Percentiles rank a stretch among this genome's conserved stretches.
These are phyloP conservation scores for Amphichorda felina DNA, from an alignment of 2,329 filamentous ascomycete genomes.

Conservation along the genomic window DNA sequence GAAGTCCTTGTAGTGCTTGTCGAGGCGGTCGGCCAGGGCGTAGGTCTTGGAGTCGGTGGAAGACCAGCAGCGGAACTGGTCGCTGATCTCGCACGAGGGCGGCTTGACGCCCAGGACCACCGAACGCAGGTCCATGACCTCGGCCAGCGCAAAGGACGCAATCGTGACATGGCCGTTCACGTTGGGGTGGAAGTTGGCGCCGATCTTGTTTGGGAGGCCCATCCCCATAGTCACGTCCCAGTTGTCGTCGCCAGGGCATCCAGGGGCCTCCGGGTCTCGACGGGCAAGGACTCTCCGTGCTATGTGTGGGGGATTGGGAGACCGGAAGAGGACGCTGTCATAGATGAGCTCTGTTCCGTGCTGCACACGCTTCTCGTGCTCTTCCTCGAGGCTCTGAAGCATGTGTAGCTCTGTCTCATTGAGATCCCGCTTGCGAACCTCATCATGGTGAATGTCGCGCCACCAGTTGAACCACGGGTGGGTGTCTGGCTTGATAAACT, in stretches of 20 bases:
- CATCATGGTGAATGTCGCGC: background rate
- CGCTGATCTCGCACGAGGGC: conserved; percentile 6
- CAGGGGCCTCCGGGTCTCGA: conserved; percentile 11
- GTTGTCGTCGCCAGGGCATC: conserved; percentile 13
- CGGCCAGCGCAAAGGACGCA: conserved; percentile 13
- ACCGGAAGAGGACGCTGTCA: conserved; percentile 12
- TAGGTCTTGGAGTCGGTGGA: conserved; percentile 9
- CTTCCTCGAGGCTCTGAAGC: background rate
- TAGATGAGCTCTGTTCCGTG: too few species aligned
- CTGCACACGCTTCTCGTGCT: conserved; percentile 5
- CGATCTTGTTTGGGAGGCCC: conserved; percentile 16
- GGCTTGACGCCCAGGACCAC: conserved; percentile 7
- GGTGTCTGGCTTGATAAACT: conserved; percentile 13
- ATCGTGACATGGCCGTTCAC: conserved; percentile 13
- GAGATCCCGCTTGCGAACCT: background rate
- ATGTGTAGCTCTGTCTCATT: too few species aligned
- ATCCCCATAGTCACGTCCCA: conserved; percentile 7
- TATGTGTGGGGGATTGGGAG: conserved; percentile 6
- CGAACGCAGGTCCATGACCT: conserved; percentile 8
- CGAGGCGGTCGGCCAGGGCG: conserved; percentile 9
- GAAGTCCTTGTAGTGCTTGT: conserved; percentile 14
- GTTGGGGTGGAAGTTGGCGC: conserved; percentile 20
- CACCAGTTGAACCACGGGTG: background rate
- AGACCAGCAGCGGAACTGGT: conserved; percentile 15
- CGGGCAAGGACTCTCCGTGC: conserved; percentile 10